Conservation (phyloP, 768 basidiomycete genomes). For the Phlebiopsis flavidoalba region DNA sequence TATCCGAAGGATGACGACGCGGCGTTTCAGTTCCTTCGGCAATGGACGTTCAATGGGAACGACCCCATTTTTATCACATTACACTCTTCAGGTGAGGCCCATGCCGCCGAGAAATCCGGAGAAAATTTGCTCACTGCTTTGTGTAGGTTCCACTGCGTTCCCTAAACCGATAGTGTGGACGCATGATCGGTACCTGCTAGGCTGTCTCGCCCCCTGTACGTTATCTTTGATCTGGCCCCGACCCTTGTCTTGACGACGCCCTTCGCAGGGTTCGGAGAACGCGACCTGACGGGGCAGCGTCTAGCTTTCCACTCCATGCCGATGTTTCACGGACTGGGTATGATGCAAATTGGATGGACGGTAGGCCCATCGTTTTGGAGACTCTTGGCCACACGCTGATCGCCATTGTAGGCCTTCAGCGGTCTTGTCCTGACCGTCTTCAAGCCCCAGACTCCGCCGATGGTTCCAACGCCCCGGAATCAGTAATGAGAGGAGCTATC, state of each 20-base stretch:
- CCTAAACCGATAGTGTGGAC: slow-evolving; percentile 17
- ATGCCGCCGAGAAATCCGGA: background rate
- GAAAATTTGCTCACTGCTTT: background rate
- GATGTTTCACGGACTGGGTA: slow-evolving; percentile 27
- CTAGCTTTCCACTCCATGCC: slow-evolving; percentile 19
- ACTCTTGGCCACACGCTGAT: background rate
- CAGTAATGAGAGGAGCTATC: slow-evolving; percentile 16
- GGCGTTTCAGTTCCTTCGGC: background rate
- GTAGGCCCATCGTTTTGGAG: slow-evolving; percentile 8
- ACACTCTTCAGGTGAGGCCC: slow-evolving; percentile 18
- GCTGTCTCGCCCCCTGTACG: slow-evolving; percentile 11
- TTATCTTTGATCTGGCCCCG: background rate
- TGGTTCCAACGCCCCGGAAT: slow-evolving; percentile 22
- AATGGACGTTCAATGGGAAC: slow-evolving; percentile 3
- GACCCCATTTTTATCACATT: slow-evolving; percentile 10
- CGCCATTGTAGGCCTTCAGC: slow-evolving; percentile 14
- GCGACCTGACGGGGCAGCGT: slow-evolving; percentile 19
- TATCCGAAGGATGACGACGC: background rate
- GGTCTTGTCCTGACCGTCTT: slow-evolving; percentile 22
- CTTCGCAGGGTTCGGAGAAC: slow-evolving; percentile 21
- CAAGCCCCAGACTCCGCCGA: slow-evolving; percentile 21
- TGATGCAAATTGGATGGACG: slow-evolving; percentile 19
- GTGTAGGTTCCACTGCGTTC: slow-evolving; percentile 17
- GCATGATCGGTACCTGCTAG: slow-evolving; percentile 6
- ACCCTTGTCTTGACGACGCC: background rate